A percentile compares a stretch with the other conserved stretches of the same genome.
Conservation (phyloP, 148 eudicot species). For the Nepenthes mirabilis region DNA sequence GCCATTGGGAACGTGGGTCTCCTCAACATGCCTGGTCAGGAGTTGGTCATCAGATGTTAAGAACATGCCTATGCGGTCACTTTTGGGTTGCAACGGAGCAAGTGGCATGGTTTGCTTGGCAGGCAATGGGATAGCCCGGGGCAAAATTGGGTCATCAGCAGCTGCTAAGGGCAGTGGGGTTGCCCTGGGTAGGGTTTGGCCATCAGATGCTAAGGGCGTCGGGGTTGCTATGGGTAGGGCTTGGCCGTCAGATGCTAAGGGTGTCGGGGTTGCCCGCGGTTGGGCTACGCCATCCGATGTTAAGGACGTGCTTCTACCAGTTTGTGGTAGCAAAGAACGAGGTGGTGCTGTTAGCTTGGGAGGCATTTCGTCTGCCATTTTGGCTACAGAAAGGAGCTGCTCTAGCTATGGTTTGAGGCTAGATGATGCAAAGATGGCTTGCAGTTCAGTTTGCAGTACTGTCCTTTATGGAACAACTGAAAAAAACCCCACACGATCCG, state of each 20-base stretch:
- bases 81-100: not conserved
- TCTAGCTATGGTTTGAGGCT: no score
- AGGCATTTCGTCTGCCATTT: not conserved
- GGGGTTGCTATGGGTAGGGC: not conserved
- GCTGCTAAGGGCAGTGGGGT: no score
- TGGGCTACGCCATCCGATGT: not conserved
- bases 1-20: slow-evolving; percentile 24
- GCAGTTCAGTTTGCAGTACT: not conserved
- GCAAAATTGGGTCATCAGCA: not conserved
- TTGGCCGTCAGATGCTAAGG: no score
- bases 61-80: not conserved
- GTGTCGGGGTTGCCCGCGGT: not conserved
- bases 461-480: not conserved
- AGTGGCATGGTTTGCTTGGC: not conserved
- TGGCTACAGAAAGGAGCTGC: not conserved
- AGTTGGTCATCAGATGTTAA: slow-evolving; percentile 21
- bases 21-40: slow-evolving; percentile 17
- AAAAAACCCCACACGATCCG: not conserved
- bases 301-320: not conserved
- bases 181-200: no score
- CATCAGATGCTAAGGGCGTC: no score
- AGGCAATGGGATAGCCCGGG: not conserved
- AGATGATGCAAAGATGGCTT: not conserved
- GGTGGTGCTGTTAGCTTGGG: not conserved
- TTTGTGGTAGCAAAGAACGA: not conserved